phyloP scores from a whole-genome alignment of 345 rosid genomes.

The Eucalyptus caleyi region DNA sequence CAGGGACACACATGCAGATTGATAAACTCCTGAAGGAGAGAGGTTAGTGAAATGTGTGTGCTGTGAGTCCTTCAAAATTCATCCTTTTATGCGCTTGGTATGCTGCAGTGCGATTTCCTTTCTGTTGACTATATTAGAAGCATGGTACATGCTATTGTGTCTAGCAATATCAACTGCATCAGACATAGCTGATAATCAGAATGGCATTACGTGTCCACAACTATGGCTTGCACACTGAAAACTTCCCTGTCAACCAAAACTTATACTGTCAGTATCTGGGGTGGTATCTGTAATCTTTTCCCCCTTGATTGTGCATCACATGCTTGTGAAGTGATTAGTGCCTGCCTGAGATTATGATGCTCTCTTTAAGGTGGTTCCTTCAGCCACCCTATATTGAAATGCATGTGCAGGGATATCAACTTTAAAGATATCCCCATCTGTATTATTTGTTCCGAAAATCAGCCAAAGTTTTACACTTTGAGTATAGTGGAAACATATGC shows the following conservation, averaged over 20 bases:
- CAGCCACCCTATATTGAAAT: neutral
- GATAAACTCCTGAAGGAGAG: conserved; percentile 73
- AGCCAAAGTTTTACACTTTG: neutral
- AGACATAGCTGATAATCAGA: neutral
- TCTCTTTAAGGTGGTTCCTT: neutral
- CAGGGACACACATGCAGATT: conserved; percentile 85
- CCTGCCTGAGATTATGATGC: neutral
- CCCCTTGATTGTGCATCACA: neutral
- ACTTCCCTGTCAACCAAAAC: neutral
- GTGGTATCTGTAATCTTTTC: neutral
- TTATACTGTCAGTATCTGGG: neutral
- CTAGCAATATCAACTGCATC: neutral
- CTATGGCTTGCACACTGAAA: neutral
- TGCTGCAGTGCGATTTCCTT: neutral
- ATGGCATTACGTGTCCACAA: neutral
- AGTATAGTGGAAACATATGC: neutral
- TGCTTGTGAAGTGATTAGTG: neutral
- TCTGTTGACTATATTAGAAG: neutral
- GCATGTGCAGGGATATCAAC: neutral
- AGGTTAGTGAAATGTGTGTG: conserved; percentile 22
- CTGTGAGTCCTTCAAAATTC: neutral
- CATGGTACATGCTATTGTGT: neutral
- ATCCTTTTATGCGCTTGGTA: neutral
- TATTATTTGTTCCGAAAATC: neutral
- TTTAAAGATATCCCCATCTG: neutral